phyloP scores from a whole-genome alignment of 352 stramenopile species.

The Pythium aristosporum region DNA sequence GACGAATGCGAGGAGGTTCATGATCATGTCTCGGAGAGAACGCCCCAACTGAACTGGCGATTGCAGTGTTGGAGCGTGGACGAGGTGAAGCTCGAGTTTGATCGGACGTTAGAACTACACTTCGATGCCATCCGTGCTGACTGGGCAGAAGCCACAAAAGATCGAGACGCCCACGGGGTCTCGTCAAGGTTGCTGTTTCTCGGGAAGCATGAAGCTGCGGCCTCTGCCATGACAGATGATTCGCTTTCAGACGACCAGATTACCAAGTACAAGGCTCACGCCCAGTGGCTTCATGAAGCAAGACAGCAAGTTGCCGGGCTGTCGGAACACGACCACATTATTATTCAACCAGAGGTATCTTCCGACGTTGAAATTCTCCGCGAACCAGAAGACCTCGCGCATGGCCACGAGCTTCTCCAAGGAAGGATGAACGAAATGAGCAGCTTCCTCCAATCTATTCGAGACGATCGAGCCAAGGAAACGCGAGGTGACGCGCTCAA shows the following conservation, averaged over 20 bases:
- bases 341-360: not conserved
- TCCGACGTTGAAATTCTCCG: not conserved
- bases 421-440: conserved; percentile 1
- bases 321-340: conserved; percentile 5
- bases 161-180: conserved; percentile 53
- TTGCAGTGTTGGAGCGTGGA: conserved; percentile 63
- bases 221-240: conserved; percentile 39
- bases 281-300: conserved; percentile 37
- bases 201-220: conserved; percentile 40
- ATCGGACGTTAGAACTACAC: conserved; percentile 50
- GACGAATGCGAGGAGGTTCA: conserved; percentile 15
- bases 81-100: conserved; percentile 57
- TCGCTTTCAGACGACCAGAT: conserved; percentile 49
- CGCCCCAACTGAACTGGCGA: conserved; percentile 35
- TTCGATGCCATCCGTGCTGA: conserved; percentile 48
- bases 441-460: conserved; percentile 13
- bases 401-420: conserved; percentile 5
- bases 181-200: conserved; percentile 54
- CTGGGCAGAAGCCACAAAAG: conserved; percentile 53
- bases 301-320: conserved; percentile 1
- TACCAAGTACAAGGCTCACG: conserved; percentile 34
- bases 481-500: conserved; percentile 3
- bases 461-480: conserved; percentile 25
- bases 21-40: not conserved
- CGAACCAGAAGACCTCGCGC: conserved; percentile 10